A percentile compares a stretch with the other conserved stretches of the same genome.
Evolutionary conservation across 805 yeast genomes (phyloP).

Genomic region (Yarrowia osloensis): DNA sequence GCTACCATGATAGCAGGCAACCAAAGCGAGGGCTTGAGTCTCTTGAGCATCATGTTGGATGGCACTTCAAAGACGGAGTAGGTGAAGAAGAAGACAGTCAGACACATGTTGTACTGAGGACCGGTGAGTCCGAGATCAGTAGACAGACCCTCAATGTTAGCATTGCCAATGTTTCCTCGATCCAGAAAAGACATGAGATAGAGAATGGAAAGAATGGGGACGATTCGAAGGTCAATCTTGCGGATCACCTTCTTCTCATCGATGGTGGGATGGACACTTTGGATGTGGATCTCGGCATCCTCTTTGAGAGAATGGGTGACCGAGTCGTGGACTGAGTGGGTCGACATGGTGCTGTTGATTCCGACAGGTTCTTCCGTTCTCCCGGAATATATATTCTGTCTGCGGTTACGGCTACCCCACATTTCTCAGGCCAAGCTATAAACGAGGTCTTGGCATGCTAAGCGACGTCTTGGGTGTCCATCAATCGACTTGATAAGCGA

Average conservation of each 20-base stretch:
- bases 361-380: background rate
- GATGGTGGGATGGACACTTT: background rate
- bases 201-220: conserved; percentile 51
- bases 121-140: conserved; percentile 48
- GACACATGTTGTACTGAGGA: conserved; percentile 49
- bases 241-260: conserved; percentile 35
- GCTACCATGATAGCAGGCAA: conserved; percentile 51
- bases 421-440: background rate
- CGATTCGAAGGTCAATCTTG: conserved; percentile 48
- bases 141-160: conserved; percentile 53
- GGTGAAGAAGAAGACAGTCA: conserved; percentile 53
- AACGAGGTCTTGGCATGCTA: background rate
- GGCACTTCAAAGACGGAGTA: conserved; percentile 49
- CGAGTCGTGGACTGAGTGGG: background rate
- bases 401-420: background rate
- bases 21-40: conserved; percentile 50
- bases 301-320: background rate
- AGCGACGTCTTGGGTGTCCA: background rate
- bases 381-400: background rate
- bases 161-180: conserved; percentile 57
- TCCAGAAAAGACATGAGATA: conserved; percentile 55
- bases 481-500: background rate
- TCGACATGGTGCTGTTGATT: background rate
- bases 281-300: background rate
- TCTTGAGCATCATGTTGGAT: conserved; percentile 49